Evolutionary conservation across 768 basidiomycete species (phyloP), one percentile per base, ranked within the genome.

Genomic region (Xerocomus brunneocitrinus): DNA sequence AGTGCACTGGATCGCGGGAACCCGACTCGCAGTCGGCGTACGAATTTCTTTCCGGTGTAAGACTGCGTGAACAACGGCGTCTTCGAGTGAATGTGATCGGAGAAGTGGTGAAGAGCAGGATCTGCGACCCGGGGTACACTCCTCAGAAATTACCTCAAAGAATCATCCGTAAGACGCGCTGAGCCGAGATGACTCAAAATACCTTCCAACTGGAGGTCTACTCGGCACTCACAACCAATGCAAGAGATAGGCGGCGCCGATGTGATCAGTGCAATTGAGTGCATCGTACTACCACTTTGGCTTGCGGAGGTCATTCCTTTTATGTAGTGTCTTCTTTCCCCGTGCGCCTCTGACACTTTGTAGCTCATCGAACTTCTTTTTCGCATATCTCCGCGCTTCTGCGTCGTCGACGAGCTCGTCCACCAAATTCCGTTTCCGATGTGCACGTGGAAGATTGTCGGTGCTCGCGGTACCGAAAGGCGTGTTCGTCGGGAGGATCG

Each of bases 391-490:
- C 67, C 82, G 83, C 27, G 89, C 81, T 70, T 93, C 89, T 3
- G 89, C 85, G 71, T 95, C 92, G 61, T 89, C 89, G 47, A 95
- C 82, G 34, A 95, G 76, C 62, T 95, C 93, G 56, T 94, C 91
- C 24, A 97, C 88, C 43, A 94, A 71, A 5, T 87, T 90, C 55
- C 91, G 78, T 71, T 94, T 92, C 54, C 91, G 75, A 55, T 81
- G 74, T 5, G 83, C 77, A 31, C 81, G 77, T 28, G 83, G 76
- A 50, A 92, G 80, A 64, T 91, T 92, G 55, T 90, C 87, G 10
- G 75, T 70, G 54, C 80, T 83, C 3, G 82, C 74, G 22, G 78
- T 80, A 6, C 85, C 86, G 65, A 92, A 92, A 1, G 90, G 88
- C 40, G 84, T 83, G 36, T 73, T 71, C 2, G 88, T 77, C 8